These are phyloP conservation scores for Tylopilus sp. DNA, from an alignment of 768 basidiomycete species.

Conservation along the genomic window DNA sequence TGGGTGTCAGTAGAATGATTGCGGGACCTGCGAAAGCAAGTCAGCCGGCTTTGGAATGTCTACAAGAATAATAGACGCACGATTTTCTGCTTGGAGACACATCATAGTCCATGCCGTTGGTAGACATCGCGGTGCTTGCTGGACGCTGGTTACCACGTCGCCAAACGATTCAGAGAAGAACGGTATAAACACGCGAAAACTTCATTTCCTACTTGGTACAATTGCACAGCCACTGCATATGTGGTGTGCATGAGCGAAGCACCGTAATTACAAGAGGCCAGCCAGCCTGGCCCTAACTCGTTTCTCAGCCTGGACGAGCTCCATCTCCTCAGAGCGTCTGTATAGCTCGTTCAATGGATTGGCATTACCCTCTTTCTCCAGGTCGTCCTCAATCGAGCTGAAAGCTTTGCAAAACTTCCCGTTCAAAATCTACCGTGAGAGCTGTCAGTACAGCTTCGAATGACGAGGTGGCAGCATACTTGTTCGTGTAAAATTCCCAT, in stretches of 20 bases:
- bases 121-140: slow-evolving; percentile 36
- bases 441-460: not conserved
- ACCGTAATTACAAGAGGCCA: slow-evolving; percentile 27
- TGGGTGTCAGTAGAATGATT: slow-evolving; percentile 77
- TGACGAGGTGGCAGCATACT: not conserved
- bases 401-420: slow-evolving; percentile 41
- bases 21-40: slow-evolving; percentile 47
- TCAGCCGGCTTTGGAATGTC: not conserved
- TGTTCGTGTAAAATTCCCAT: slow-evolving; percentile 57
- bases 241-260: too few relatives aligned
- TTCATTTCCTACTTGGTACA: slow-evolving; percentile 20
- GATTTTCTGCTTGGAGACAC: slow-evolving; percentile 57
- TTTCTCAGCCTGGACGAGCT: slow-evolving; percentile 57
- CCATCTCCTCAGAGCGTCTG: slow-evolving; percentile 45
- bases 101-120: slow-evolving; percentile 62
- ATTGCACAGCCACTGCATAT: slow-evolving; percentile 28
- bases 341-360: slow-evolving; percentile 59
- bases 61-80: slow-evolving; percentile 38
- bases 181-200: slow-evolving; percentile 34
- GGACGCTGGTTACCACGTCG: slow-evolving; percentile 10
- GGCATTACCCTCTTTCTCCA: slow-evolving; percentile 27
- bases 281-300: slow-evolving; percentile 50
- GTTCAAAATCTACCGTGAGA: slow-evolving; percentile 44
- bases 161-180: slow-evolving; percentile 8
- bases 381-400: slow-evolving; percentile 44